Conservation (phyloP, 2,329 filamentous ascomycete genomes). For the Fusarium humuli region DNA sequence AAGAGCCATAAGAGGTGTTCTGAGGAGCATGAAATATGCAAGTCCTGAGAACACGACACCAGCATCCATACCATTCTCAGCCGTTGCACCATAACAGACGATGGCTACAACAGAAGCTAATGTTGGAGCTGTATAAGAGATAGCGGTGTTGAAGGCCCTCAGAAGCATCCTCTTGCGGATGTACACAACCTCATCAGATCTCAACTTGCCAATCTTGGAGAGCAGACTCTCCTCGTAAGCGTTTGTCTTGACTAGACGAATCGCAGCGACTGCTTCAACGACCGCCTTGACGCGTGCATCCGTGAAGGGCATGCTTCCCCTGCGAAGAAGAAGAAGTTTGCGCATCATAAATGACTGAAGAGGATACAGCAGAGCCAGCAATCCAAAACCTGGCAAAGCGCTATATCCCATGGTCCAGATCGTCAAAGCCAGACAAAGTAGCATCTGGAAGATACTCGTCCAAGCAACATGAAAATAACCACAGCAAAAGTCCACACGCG, state of each 20-base stretch:
- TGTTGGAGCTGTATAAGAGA: constrained; percentile 21
- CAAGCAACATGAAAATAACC: constrained; percentile 49
- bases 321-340: constrained; percentile 9
- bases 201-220: constrained; percentile 23
- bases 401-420: constrained; percentile 28
- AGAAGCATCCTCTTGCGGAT: constrained; percentile 36
- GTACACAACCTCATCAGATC: constrained; percentile 17
- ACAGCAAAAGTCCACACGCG: constrained; percentile 49
- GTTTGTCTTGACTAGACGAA: constrained; percentile 27
- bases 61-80: constrained; percentile 20
- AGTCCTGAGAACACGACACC: constrained; percentile 23
- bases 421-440: constrained; percentile 46
- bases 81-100: constrained; percentile 24
- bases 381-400: constrained; percentile 16
- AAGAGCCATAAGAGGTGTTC: constrained; percentile 14
- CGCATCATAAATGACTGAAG: constrained; percentile 33
- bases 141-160: constrained; percentile 20
- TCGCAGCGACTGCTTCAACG: constrained; percentile 20
- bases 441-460: constrained; percentile 49
- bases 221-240: constrained; percentile 28
- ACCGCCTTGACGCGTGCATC: constrained; percentile 24
- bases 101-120: constrained; percentile 27
- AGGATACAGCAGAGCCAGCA: constrained; percentile 20
- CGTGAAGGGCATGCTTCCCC: constrained; percentile 26
- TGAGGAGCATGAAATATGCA: constrained; percentile 15